A percentile compares a stretch with the other conserved stretches of the same genome.
Evolutionary conservation across 768 basidiomycete species (phyloP).

Genomic region (Collybia mongolica): DNA sequence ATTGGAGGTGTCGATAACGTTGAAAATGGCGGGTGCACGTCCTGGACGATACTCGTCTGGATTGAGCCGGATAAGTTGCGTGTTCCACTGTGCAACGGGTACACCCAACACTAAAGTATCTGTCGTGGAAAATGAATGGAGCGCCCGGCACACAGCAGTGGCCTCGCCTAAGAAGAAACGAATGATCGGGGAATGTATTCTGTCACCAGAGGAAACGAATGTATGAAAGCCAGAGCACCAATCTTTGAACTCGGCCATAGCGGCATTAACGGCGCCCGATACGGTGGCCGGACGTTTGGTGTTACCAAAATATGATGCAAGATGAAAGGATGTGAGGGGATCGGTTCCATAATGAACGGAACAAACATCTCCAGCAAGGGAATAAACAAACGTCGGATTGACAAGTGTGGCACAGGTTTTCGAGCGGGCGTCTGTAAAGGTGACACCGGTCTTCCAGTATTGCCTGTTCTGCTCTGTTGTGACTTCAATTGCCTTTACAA

Average conservation of each 20-base stretch:
- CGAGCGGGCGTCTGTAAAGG: conserved; percentile 14
- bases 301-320: conserved; percentile 21
- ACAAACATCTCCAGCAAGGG: conserved; percentile 26
- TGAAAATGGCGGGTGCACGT: conserved; percentile 28
- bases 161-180: conserved; percentile 26
- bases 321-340: conserved; percentile 30
- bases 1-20: conserved; percentile 42
- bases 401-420: conserved; percentile 20
- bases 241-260: conserved; percentile 4
- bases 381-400: conserved; percentile 35
- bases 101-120: conserved; percentile 8
- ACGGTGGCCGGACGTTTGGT: conserved; percentile 7
- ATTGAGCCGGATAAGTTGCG: conserved; percentile 23
- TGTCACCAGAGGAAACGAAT: conserved; percentile 8
- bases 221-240: conserved; percentile 28
- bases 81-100: conserved; percentile 24
- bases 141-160: conserved; percentile 25
- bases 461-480: conserved; percentile 11
- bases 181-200: conserved; percentile 14
- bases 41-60: conserved; percentile 18
- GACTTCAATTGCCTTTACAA: neutral
- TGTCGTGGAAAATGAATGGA: conserved; percentile 9
- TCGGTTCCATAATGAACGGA: conserved; percentile 31
- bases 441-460: conserved; percentile 32
- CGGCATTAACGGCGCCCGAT: conserved; percentile 9